Percentiles rank a stretch among this genome's conserved stretches.
Evolutionary conservation across 2,329 filamentous ascomycete species (phyloP).

Genomic region (Calycina herbarum): DNA sequence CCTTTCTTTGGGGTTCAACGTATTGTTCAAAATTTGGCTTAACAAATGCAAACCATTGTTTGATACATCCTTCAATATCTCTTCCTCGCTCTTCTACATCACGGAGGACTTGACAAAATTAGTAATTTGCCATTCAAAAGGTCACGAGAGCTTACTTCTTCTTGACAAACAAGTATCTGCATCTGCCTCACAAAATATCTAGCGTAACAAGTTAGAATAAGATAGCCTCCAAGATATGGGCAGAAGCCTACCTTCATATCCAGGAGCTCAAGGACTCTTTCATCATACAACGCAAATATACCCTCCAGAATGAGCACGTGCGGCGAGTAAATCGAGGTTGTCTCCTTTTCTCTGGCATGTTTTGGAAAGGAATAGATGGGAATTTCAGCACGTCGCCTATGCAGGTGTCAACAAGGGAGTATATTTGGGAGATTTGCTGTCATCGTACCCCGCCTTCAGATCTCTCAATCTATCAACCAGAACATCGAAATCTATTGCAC

Average conservation of each 20-base stretch:
- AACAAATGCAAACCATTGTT: constrained; percentile 95
- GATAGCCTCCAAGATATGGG: background rate
- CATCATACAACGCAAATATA: constrained; percentile 92
- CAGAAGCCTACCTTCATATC: constrained; percentile 76
- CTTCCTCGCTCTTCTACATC: constrained; percentile 87
- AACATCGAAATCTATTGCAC: constrained; percentile 92
- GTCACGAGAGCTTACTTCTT: constrained; percentile 61
- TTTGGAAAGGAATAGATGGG: constrained; percentile 94
- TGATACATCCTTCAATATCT: constrained; percentile 93
- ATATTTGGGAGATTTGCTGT: background rate
- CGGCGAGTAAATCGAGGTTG: constrained; percentile 90
- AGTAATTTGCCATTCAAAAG: background rate
- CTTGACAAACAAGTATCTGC: constrained; percentile 89
- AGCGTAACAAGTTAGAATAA: constrained; percentile 14
- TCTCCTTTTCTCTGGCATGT: constrained; percentile 76
- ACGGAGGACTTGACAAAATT: constrained; percentile 57
- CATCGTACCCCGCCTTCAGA: constrained; percentile 80
- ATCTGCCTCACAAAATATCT: constrained; percentile 96
- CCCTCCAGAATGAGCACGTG: constrained; percentile 95
- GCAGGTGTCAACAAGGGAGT: constrained; percentile 6
- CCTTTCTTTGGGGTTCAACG: constrained; percentile 86
- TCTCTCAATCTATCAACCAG: constrained; percentile 77
- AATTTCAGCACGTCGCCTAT: constrained; percentile 81
- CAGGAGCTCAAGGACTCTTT: constrained; percentile 77
- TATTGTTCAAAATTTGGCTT: constrained; percentile 96